Percentiles rank a stretch among this genome's conserved stretches.
These are phyloP conservation scores for Hanseniaspora taiwanica DNA, from an alignment of 805 yeast genomes.

Conservation along the genomic window DNA sequence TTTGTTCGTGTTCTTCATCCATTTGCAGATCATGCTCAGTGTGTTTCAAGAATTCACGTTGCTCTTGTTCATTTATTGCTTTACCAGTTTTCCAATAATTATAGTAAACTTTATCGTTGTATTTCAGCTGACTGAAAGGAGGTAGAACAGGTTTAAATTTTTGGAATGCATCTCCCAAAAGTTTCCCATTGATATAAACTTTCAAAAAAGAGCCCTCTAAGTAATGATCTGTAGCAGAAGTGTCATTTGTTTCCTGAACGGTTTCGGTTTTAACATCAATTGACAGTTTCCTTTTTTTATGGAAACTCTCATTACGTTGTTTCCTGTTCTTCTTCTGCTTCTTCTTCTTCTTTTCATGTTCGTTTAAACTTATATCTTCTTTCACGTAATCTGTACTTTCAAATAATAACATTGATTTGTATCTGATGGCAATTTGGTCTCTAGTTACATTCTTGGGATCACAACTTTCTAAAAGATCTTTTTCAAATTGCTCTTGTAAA, in stretches of 20 bases:
- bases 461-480: constrained; percentile 18
- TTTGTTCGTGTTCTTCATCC: neutral
- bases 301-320: neutral
- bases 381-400: constrained; percentile 59
- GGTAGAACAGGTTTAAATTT: constrained; percentile 68
- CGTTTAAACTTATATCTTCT: constrained; percentile 1
- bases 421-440: constrained; percentile 80
- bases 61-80: neutral
- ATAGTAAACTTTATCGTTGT: constrained; percentile 25
- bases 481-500: constrained; percentile 16
- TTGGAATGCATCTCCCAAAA: constrained; percentile 50
- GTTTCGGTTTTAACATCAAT: constrained; percentile 27
- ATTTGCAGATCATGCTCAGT: too few species aligned
- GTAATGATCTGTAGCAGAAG: constrained; percentile 26
- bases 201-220: constrained; percentile 41
- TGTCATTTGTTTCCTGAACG: constrained; percentile 33
- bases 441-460: constrained; percentile 39
- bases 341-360: constrained; percentile 12
- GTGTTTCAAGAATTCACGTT: too few species aligned
- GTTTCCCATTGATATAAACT: constrained; percentile 67
- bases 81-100: constrained; percentile 20
- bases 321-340: constrained; percentile 22
- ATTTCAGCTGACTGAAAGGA: constrained; percentile 47
- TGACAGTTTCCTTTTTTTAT: too few species aligned
- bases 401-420: constrained; percentile 61